Evolutionary conservation across 805 yeast species (phyloP).

Genomic region (Kodamaea jinghongensis): DNA sequence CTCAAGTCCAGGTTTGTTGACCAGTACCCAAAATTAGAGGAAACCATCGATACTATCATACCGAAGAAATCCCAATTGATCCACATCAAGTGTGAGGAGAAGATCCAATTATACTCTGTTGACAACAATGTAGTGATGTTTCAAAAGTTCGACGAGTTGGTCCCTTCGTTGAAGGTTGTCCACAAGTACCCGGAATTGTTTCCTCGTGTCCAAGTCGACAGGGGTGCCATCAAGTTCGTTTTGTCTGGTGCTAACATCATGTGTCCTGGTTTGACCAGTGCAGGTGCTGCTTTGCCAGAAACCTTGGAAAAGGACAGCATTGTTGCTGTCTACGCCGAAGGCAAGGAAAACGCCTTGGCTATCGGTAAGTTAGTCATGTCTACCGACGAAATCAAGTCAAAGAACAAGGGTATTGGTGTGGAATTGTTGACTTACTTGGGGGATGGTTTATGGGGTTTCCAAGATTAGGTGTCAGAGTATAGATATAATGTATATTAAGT

Average conservation of each 20-base stretch:
- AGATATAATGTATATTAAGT: too few relatives aligned
- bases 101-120: conserved; percentile 70
- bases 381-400: conserved; percentile 78
- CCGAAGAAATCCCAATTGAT: conserved; percentile 87
- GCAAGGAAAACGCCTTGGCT: conserved; percentile 87
- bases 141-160: conserved; percentile 77
- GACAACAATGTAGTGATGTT: conserved; percentile 73
- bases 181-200: conserved; percentile 82
- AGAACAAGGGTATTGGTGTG: conserved; percentile 87
- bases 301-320: conserved; percentile 64
- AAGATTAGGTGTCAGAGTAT: conserved; percentile 31
- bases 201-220: conserved; percentile 85
- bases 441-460: conserved; percentile 80
- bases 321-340: conserved; percentile 86
- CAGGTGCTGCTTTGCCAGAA: conserved; percentile 81
- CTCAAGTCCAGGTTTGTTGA: conserved; percentile 69
- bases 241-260: conserved; percentile 94
- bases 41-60: conserved; percentile 72
- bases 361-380: conserved; percentile 86
- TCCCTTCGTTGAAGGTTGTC: conserved; percentile 72
- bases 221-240: conserved; percentile 95
- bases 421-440: conserved; percentile 82
- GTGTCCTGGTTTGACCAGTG: conserved; percentile 92
- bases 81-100: conserved; percentile 84
- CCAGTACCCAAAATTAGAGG: conserved; percentile 73